Evolutionary conservation across 2,329 filamentous ascomycete species (phyloP).

Genomic region (Stemphylium beticola): DNA sequence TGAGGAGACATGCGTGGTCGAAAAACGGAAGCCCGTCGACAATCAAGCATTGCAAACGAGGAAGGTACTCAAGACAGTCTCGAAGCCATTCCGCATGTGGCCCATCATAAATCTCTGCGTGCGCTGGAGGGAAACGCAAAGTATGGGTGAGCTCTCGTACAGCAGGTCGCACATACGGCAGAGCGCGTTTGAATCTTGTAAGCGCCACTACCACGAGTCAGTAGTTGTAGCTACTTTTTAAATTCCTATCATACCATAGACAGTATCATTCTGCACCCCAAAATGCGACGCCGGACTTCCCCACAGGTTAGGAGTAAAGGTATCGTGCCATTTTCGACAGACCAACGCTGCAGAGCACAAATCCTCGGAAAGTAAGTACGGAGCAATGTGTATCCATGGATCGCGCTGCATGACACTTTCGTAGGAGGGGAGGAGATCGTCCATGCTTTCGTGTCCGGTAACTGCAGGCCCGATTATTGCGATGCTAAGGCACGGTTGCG

Average conservation of each 20-base stretch:
- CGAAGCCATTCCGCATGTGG: constrained; percentile 65
- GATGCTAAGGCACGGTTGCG: not conserved
- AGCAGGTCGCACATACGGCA: constrained; percentile 59
- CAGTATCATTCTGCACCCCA: constrained; percentile 64
- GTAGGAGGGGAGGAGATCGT: constrained; percentile 66
- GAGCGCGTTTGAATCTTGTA: constrained; percentile 63
- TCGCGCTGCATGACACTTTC: constrained; percentile 62
- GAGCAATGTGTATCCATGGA: constrained; percentile 62
- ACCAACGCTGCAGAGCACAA: constrained; percentile 64
- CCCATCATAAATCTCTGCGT: constrained; percentile 66
- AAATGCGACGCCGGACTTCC: constrained; percentile 69
- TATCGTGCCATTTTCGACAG: constrained; percentile 62
- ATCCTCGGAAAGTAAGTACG: constrained; percentile 62
- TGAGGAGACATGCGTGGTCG: constrained; percentile 63
- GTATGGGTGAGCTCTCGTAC: constrained; percentile 66
- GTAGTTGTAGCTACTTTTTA: not conserved
- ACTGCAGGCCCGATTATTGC: not conserved
- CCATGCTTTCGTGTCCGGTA: constrained; percentile 50
- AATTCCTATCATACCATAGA: constrained; percentile 54
- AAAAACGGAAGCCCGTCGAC: constrained; percentile 67
- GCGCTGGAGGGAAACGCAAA: constrained; percentile 64
- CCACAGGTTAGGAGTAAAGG: constrained; percentile 67
- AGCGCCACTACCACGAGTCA: constrained; percentile 56
- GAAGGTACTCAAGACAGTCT: constrained; percentile 64
- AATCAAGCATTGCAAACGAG: constrained; percentile 64